phyloP scores from a whole-genome alignment of 192 early-diverging fungal genomes.

The Umbelopsis isabellina region DNA sequence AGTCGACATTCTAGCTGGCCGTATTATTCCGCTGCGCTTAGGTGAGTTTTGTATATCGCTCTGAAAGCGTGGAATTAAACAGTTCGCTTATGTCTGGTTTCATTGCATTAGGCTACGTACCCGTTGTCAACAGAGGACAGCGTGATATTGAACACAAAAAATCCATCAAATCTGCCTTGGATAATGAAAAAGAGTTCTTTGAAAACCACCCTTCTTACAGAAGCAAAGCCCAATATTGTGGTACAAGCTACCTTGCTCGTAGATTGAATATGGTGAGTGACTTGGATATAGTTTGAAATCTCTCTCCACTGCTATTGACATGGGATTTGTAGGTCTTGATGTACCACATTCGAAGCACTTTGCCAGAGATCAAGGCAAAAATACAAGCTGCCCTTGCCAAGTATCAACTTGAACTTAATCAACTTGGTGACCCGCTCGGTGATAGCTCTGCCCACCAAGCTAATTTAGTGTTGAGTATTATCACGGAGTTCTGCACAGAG shows the following conservation, averaged over 20 bases:
- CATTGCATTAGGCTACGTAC: slow-evolving; percentile 82
- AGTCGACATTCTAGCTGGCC: slow-evolving; percentile 96
- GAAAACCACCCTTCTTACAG: slow-evolving; percentile 94
- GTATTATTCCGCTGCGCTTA: slow-evolving; percentile 94
- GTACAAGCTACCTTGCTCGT: slow-evolving; percentile 97
- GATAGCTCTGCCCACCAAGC: slow-evolving; percentile 73
- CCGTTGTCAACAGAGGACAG: slow-evolving; percentile 99
- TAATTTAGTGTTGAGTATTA: slow-evolving; percentile 94
- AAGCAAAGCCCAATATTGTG: slow-evolving; percentile 98
- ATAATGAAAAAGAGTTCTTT: slow-evolving; percentile 90
- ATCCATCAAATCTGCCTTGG: slow-evolving; percentile 85
- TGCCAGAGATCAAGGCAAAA: slow-evolving; percentile 99
- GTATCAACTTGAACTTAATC: slow-evolving; percentile 83
- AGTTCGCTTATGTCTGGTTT: background rate
- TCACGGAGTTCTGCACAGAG: slow-evolving; percentile 98
- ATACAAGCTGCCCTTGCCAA: slow-evolving; percentile 84
- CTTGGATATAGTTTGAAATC: background rate
- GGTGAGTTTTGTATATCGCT: slow-evolving; percentile 47
- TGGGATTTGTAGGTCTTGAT: slow-evolving; percentile 79
- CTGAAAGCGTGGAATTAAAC: background rate
- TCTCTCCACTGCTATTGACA: background rate
- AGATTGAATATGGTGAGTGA: slow-evolving; percentile 88
- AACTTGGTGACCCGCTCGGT: slow-evolving; percentile 89
- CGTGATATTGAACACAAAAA: slow-evolving; percentile 96
- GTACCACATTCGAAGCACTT: slow-evolving; percentile 98